Conservation (phyloP, 2,329 filamentous ascomycete species). For the Fusarium papillatum region DNA sequence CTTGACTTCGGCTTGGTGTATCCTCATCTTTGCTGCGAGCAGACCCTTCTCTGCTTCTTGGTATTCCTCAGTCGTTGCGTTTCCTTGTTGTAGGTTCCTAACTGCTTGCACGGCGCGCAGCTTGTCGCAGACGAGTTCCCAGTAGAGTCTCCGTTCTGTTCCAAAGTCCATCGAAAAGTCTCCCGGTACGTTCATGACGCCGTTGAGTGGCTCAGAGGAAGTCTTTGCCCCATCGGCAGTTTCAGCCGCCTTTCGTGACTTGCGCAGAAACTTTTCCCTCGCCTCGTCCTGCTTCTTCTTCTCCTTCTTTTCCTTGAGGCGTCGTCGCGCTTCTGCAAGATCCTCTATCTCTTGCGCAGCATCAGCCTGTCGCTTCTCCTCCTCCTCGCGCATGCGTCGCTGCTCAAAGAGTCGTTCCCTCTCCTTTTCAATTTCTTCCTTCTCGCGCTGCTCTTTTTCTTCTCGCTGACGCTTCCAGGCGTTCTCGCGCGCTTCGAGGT, state of each 20-base stretch:
- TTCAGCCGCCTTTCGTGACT: slow-evolving; percentile 53
- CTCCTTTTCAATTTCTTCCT: slow-evolving; percentile 54
- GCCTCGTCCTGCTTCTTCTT: slow-evolving; percentile 52
- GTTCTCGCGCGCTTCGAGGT: slow-evolving; percentile 84
- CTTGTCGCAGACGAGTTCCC: slow-evolving; percentile 58
- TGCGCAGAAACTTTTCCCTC: slow-evolving; percentile 47
- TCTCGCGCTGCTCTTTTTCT: slow-evolving; percentile 54
- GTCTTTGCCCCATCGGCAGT: slow-evolving; percentile 31
- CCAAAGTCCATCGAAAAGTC: slow-evolving; percentile 49
- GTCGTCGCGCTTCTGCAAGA: slow-evolving; percentile 51
- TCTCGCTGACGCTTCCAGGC: slow-evolving; percentile 72
- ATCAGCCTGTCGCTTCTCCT: slow-evolving; percentile 49
- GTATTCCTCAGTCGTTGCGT: slow-evolving; percentile 43
- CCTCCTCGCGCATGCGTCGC: slow-evolving; percentile 54
- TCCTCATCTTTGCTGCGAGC: slow-evolving; percentile 48
- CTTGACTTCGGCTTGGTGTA: slow-evolving; percentile 54
- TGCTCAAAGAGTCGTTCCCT: slow-evolving; percentile 52
- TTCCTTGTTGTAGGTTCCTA: slow-evolving; percentile 47
- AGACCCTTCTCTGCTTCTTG: slow-evolving; percentile 47
- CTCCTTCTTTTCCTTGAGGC: slow-evolving; percentile 56
- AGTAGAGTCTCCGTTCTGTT: slow-evolving; percentile 50
- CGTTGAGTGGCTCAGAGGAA: slow-evolving; percentile 48
- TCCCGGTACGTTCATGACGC: slow-evolving; percentile 52
- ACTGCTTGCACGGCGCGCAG: slow-evolving; percentile 54
- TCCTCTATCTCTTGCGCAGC: slow-evolving; percentile 56